phyloP scores from a whole-genome alignment of 2,329 filamentous ascomycete genomes.

The Pseudopyrenochaeta lycopersici region DNA sequence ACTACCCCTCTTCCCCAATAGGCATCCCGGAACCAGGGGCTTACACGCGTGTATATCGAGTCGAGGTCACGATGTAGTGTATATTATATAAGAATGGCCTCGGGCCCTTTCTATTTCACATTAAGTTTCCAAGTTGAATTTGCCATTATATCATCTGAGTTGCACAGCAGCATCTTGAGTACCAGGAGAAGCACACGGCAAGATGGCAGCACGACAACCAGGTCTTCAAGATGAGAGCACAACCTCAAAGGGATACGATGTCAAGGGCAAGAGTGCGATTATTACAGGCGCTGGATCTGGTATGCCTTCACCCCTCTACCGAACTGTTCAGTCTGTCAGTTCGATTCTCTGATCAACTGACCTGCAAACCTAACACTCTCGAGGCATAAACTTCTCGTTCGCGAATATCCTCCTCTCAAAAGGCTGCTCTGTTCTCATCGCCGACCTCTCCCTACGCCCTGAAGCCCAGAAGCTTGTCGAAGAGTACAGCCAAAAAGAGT shows the following conservation, averaged over 20 bases:
- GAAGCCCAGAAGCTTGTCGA: conserved; percentile 57
- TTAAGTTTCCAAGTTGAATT: background rate
- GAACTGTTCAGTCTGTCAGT: background rate
- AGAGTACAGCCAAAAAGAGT: conserved; percentile 24
- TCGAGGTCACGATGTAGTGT: background rate
- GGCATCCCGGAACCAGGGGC: background rate
- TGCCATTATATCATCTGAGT: background rate
- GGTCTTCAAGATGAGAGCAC: conserved; percentile 4
- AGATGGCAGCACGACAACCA: conserved; percentile 13
- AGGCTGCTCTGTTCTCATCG: conserved; percentile 59
- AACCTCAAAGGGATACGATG: conserved; percentile 39
- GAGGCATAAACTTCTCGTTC: conserved; percentile 60
- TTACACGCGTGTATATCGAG: background rate
- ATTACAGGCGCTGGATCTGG: conserved; percentile 58
- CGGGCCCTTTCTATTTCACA: too few relatives aligned
- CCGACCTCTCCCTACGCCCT: conserved; percentile 57
- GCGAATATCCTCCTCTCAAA: conserved; percentile 54
- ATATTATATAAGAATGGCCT: too few relatives aligned
- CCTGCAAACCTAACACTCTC: background rate
- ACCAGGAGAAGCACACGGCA: background rate
- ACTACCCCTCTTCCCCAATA: conserved; percentile 11
- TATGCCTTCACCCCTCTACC: conserved; percentile 6
- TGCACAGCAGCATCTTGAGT: background rate
- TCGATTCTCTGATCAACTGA: too few relatives aligned
- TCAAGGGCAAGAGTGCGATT: conserved; percentile 58